Conservation (phyloP, 1,139 yeast species). For the Saccharomyces hybrid region DNA sequence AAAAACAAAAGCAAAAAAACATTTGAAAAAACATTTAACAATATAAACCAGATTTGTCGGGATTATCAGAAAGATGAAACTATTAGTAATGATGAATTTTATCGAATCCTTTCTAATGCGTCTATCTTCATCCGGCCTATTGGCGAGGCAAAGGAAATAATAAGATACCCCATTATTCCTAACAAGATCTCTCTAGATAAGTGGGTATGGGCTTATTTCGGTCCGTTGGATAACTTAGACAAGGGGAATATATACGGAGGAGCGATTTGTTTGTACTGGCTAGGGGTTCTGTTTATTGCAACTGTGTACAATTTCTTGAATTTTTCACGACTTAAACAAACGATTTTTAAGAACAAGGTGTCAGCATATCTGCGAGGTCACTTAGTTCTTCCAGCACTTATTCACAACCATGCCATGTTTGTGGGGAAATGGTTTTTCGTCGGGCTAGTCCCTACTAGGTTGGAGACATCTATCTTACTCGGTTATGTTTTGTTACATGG, state of each 20-base stretch:
- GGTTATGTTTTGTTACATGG: conserved; percentile 42
- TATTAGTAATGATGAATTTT: background rate
- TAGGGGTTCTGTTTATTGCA: background rate
- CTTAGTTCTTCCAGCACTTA: background rate
- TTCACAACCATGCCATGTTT: background rate
- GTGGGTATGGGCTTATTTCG: background rate
- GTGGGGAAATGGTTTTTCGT: conserved; percentile 4
- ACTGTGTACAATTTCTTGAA: background rate
- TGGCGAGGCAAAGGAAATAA: background rate
- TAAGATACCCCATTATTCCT: background rate
- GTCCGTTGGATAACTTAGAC: conserved; percentile 1
- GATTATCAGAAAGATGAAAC: background rate
- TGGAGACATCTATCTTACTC: conserved; percentile 46
- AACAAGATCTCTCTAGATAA: background rate
- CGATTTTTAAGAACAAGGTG: background rate
- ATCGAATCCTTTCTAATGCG: background rate
- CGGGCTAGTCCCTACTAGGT: conserved; percentile 39
- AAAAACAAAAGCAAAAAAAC: background rate
- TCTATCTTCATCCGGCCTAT: background rate
- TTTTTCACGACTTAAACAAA: background rate
- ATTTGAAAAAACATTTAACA: conserved; percentile 1
- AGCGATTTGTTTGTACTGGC: background rate
- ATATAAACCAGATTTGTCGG: background rate
- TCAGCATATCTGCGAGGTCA: background rate
- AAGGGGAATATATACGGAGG: background rate